Evolutionary conservation across 2,329 filamentous ascomycete genomes (phyloP), one percentile per base, ranked within the genome.

Genomic region (Venturia carpophila): DNA sequence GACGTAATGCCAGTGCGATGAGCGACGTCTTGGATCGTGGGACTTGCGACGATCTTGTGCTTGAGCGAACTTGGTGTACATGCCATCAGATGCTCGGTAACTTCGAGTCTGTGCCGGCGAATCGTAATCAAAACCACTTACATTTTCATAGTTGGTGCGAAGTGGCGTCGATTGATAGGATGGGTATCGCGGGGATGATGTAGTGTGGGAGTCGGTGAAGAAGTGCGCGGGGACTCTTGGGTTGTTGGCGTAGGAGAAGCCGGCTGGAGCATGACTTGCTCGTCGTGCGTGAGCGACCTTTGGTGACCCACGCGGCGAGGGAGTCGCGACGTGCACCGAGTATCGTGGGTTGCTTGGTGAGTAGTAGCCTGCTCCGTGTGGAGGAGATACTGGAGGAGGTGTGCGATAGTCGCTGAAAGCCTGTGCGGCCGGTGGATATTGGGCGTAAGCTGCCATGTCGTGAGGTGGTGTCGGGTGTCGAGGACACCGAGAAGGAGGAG

Each of bases 61-160:
- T 21, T 67, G 66, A 67, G 68, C 69, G 65, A 58, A 42, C 60
- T 61, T 61, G 60, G 39, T 34, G 27, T 43, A 43, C 15, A 17
- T 61, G 68, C 68, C 67, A 70, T 71, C 73, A 71, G 65, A 75
- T 73, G 73, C 74, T 76, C 70, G 74, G 71, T 75, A 75, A 75
- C 72, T 71, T 70, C 64, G 64, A 65, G 64, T 65, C 64, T 45
- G 43, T 17, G 21, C 58, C 64, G 34, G 64, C 27, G 41, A 45
- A 70, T 74, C 73, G 70, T 74, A 73, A 71, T 73, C 75, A 77
- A 78, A 82, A 80, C 80, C 81, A 87, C 85, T 87, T 86, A 87
- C 85, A 86, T 84, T 82, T 77, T 87, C 83, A 75, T 77, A 72
- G 21, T 56, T 56, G 37, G 64, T 73, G 72, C 67, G 72, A 69